phyloP scores from a whole-genome alignment of 192 early-diverging fungal species.

The Geranomyces variabilis region DNA sequence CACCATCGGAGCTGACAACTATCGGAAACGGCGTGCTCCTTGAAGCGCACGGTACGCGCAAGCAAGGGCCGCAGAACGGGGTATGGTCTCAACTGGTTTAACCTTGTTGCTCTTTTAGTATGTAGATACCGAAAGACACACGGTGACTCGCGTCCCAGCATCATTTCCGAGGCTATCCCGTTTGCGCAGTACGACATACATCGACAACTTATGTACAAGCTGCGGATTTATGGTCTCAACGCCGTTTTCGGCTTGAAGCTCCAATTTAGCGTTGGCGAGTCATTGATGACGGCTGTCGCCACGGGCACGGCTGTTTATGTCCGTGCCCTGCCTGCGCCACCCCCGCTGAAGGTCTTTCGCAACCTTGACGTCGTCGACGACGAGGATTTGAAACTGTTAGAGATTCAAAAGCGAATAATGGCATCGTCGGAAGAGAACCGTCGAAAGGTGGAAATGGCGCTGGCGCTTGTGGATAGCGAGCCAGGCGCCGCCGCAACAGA shows the following conservation, averaged over 20 bases:
- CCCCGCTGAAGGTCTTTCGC: conserved; percentile 70
- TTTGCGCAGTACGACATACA: conserved; percentile 85
- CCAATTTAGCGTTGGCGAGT: conserved; percentile 59
- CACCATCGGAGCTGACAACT: conserved; percentile 70
- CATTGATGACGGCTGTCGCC: conserved; percentile 65
- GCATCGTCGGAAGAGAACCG: conserved; percentile 67
- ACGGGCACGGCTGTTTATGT: conserved; percentile 75
- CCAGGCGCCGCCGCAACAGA: background rate
- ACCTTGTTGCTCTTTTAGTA: conserved; percentile 36
- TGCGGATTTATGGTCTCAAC: conserved; percentile 76
- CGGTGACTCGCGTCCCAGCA: conserved; percentile 66
- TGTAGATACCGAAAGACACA: conserved; percentile 50
- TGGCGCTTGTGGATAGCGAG: conserved; percentile 29
- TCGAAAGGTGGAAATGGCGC: conserved; percentile 57
- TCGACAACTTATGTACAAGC: conserved; percentile 78
- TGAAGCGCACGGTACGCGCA: conserved; percentile 67
- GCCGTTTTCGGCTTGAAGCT: conserved; percentile 73
- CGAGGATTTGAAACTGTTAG: conserved; percentile 68
- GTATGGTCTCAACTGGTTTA: background rate
- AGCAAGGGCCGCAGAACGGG: background rate
- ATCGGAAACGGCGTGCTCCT: conserved; percentile 69
- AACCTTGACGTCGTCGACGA: conserved; percentile 75
- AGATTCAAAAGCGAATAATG: conserved; percentile 73
- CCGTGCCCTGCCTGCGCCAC: conserved; percentile 70
- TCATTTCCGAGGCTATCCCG: conserved; percentile 77